Evolutionary conservation across 371 early-diverging fungal species (phyloP).

Genomic region (Dichotomocladium elegans): DNA sequence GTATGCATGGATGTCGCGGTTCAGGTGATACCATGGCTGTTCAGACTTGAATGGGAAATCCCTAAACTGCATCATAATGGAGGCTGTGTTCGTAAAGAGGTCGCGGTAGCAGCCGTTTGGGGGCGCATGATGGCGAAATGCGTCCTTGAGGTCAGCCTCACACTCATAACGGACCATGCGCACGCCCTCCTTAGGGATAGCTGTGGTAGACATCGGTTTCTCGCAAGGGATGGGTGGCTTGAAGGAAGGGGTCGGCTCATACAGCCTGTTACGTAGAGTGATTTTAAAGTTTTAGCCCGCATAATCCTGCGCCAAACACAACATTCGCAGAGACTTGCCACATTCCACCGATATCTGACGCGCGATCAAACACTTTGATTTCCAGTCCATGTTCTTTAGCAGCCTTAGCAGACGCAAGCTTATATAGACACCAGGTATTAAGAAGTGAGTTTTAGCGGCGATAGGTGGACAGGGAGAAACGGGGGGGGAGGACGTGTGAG

Average conservation of each 20-base stretch:
- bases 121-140: too few relatives aligned
- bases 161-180: too few relatives aligned
- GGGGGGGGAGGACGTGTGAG: too few relatives aligned
- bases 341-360: conserved; percentile 24
- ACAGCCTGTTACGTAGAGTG: too few relatives aligned
- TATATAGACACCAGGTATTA: neutral
- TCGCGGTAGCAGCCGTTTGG: conserved; percentile 5
- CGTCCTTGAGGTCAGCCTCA: too few relatives aligned
- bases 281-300: too few relatives aligned
- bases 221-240: too few relatives aligned
- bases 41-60: conserved; percentile 13
- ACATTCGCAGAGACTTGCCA: conserved; percentile 28
- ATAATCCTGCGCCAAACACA: too few relatives aligned
- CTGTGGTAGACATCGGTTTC: too few relatives aligned
- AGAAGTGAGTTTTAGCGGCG: neutral
- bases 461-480: too few relatives aligned
- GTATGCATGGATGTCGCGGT: conserved; percentile 21
- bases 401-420: conserved; percentile 32
- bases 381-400: conserved; percentile 27
- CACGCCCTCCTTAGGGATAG: too few relatives aligned
- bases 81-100: conserved; percentile 13
- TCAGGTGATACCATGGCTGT: conserved; percentile 30
- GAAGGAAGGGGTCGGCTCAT: too few relatives aligned
- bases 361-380: conserved; percentile 32
- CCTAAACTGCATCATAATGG: conserved; percentile 17